phyloP scores from a whole-genome alignment of 306 rosid species.

The Hippophae rhamnoides region DNA sequence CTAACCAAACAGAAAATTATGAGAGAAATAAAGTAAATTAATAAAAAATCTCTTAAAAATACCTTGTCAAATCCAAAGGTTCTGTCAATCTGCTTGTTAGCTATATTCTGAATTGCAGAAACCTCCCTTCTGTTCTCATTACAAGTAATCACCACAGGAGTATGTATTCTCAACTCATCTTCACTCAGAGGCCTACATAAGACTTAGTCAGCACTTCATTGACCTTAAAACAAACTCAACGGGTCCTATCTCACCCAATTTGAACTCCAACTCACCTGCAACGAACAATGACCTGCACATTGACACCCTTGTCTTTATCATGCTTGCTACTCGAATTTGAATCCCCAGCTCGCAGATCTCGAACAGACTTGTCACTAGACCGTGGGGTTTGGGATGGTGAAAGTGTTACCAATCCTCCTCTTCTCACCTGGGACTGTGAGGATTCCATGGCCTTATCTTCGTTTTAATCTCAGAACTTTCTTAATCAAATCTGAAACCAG shows the following conservation, averaged over 20 bases:
- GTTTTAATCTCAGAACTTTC: too few species aligned
- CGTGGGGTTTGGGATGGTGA: slow-evolving; percentile 87
- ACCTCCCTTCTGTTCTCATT: slow-evolving; percentile 82
- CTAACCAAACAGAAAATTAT: too few species aligned
- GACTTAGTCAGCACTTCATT: background rate
- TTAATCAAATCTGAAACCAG: too few species aligned
- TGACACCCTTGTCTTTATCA: slow-evolving; percentile 62
- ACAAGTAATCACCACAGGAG: slow-evolving; percentile 60
- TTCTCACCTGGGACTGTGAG: slow-evolving; percentile 34
- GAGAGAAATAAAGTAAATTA: background rate
- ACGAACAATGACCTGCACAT: slow-evolving; percentile 78
- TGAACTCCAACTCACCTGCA: slow-evolving; percentile 52
- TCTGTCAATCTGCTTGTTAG: slow-evolving; percentile 79
- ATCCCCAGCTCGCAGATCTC: slow-evolving; percentile 50
- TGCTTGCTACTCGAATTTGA: slow-evolving; percentile 35
- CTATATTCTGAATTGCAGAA: slow-evolving; percentile 61
- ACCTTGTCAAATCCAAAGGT: slow-evolving; percentile 90
- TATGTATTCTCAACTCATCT: slow-evolving; percentile 53
- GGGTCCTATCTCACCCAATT: too few species aligned
- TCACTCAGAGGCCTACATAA: slow-evolving; percentile 67
- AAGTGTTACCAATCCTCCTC: slow-evolving; percentile 57
- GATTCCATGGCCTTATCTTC: too few species aligned
- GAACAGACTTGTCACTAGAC: slow-evolving; percentile 58
- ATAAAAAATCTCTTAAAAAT: slow-evolving; percentile 5
- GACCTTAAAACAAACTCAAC: background rate